phyloP scores from a whole-genome alignment of 768 basidiomycete genomes.

The Filobasidium floriforme region DNA sequence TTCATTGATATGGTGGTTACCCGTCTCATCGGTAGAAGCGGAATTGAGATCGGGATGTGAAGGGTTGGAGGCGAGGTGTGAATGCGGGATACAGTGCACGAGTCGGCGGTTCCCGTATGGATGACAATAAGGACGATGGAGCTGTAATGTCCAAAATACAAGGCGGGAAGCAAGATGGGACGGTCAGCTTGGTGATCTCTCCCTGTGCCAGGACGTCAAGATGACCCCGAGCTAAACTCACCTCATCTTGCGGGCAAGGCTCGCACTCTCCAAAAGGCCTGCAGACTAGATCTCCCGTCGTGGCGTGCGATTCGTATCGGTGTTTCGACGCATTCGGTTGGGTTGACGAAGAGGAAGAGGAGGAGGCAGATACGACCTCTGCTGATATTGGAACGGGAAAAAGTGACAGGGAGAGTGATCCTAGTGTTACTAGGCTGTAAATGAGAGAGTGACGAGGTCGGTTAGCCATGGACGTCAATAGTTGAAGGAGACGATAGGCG shows the following conservation, averaged over 20 bases:
- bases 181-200: background rate
- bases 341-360: background rate
- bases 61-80: background rate
- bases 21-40: background rate
- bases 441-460: no score
- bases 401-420: no score
- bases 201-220: background rate
- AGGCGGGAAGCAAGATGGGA: conserved; percentile 18
- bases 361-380: background rate
- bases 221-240: conserved; percentile 27
- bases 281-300: conserved; percentile 38
- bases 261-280: conserved; percentile 49
- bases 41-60: background rate
- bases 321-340: background rate
- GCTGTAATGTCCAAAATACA: conserved; percentile 49
- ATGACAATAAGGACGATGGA: conserved; percentile 81
- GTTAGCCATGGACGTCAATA: no score
- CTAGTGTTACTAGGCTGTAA: no score
- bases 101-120: conserved; percentile 91
- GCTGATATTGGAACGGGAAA: no score
- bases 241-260: conserved; percentile 49
- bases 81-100: conserved; percentile 61
- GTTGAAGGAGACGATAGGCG: no score
- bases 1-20: background rate
- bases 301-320: conserved; percentile 9